These are phyloP conservation scores for Geosmithia morbida DNA, from an alignment of 2,329 filamentous ascomycete species.

Conservation along the genomic window DNA sequence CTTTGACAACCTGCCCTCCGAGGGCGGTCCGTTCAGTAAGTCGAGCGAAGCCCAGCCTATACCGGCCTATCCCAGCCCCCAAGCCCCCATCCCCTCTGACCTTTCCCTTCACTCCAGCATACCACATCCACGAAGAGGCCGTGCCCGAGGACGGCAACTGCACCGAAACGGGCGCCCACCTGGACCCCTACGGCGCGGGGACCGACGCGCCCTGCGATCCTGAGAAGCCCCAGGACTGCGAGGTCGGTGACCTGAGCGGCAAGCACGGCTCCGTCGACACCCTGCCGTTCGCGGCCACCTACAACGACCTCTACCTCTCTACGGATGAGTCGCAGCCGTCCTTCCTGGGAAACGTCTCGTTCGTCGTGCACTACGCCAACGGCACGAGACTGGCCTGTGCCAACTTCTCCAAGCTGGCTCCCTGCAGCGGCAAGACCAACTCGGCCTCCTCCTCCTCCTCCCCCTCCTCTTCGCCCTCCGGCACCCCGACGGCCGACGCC, in stretches of 20 bases:
- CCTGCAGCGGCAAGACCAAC: not conserved
- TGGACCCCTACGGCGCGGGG: slow-evolving; percentile 55
- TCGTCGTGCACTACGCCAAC: slow-evolving; percentile 51
- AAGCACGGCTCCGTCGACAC: slow-evolving; percentile 51
- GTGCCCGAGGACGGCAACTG: slow-evolving; percentile 58
- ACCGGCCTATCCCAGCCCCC: too few species aligned
- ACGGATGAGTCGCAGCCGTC: slow-evolving; percentile 31
- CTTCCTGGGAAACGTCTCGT: slow-evolving; percentile 51
- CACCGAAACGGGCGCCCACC: slow-evolving; percentile 49
- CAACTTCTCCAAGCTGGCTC: slow-evolving; percentile 31
- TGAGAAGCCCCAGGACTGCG: slow-evolving; percentile 45
- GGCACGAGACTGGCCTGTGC: slow-evolving; percentile 50
- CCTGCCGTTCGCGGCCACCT: slow-evolving; percentile 33
- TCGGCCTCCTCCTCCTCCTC: slow-evolving; percentile 1
- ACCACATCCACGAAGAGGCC: slow-evolving; percentile 56
- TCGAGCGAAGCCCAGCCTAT: slow-evolving; percentile 5
- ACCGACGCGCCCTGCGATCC: slow-evolving; percentile 47
- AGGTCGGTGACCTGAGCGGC: slow-evolving; percentile 63
- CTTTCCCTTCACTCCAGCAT: slow-evolving; percentile 30
- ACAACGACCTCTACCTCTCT: slow-evolving; percentile 43
- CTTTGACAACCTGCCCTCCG: slow-evolving; percentile 43
- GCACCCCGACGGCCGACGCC: not conserved
- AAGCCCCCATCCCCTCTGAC: not conserved
- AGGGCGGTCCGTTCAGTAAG: slow-evolving; percentile 46
- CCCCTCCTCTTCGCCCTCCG: not conserved